These are phyloP conservation scores for Tuber indicum DNA, from an alignment of 495 filamentous ascomycete species.

Conservation along the genomic window DNA sequence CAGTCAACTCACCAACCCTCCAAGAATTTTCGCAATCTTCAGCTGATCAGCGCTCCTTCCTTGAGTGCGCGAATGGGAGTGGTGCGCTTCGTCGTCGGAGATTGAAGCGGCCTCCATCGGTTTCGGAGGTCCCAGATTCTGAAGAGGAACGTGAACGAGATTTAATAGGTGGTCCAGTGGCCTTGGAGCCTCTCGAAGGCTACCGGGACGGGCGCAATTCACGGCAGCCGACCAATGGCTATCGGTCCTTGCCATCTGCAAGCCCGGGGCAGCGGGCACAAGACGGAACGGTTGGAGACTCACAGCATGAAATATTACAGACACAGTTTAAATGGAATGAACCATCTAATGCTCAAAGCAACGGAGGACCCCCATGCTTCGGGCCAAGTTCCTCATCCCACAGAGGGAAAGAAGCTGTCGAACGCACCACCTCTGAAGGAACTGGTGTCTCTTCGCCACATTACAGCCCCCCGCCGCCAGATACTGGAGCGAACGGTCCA, in stretches of 20 bases:
- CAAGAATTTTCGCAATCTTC: background rate
- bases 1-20: background rate
- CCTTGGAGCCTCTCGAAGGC: slow-evolving; percentile 26
- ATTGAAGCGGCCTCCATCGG: background rate
- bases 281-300: background rate
- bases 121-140: slow-evolving; percentile 19
- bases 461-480: slow-evolving; percentile 31
- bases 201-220: background rate
- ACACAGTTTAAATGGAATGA: background rate
- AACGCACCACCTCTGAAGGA: background rate
- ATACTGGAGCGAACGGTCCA: background rate
- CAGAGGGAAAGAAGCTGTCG: slow-evolving; percentile 6
- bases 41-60: background rate
- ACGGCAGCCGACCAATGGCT: background rate
- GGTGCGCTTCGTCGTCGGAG: background rate
- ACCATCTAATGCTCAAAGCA: background rate
- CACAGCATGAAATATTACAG: background rate
- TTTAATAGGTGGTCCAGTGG: slow-evolving; percentile 28
- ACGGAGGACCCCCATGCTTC: slow-evolving; percentile 10
- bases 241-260: background rate
- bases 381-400: slow-evolving; percentile 20
- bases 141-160: slow-evolving; percentile 29
- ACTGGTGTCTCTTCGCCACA: slow-evolving; percentile 23
- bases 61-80: background rate
- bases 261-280: background rate